phyloP scores from a whole-genome alignment of 805 yeast genomes.

The Jamesozyma piceae region DNA sequence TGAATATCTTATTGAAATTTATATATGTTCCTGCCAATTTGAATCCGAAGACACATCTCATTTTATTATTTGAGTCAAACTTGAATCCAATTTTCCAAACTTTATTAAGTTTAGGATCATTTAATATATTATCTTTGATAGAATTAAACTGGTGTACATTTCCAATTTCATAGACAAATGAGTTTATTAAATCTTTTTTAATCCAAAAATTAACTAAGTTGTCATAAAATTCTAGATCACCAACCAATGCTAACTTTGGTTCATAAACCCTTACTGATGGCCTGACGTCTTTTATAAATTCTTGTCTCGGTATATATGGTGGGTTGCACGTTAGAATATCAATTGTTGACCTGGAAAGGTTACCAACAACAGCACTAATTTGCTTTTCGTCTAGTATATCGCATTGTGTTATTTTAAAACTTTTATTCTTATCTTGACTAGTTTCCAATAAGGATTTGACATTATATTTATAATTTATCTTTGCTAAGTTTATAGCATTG shows the following conservation, averaged over 20 bases:
- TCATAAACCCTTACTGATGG: constrained; percentile 62
- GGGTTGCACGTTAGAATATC: constrained; percentile 79
- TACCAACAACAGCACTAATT: neutral
- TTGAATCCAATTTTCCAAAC: constrained; percentile 44
- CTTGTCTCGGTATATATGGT: constrained; percentile 54
- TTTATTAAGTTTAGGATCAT: constrained; percentile 8
- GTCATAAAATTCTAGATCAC: constrained; percentile 61
- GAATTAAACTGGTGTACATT: constrained; percentile 43
- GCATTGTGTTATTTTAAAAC: neutral
- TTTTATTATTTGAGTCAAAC: constrained; percentile 42
- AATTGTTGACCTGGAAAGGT: constrained; percentile 7
- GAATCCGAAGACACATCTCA: constrained; percentile 63
- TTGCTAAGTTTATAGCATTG: constrained; percentile 38
- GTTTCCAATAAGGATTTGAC: neutral
- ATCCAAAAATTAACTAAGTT: constrained; percentile 41
- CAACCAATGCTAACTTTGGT: constrained; percentile 72
- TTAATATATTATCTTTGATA: constrained; percentile 24
- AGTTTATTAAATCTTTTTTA: constrained; percentile 28
- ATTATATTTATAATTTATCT: neutral
- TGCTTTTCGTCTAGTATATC: neutral
- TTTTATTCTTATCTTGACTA: neutral
- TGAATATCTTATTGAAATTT: constrained; percentile 6
- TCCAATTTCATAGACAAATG: constrained; percentile 77
- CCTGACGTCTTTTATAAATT: constrained; percentile 38
- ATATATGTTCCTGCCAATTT: constrained; percentile 11